Conservation (phyloP, 2,329 filamentous ascomycete species). For the Colletotrichum liaoningense region DNA sequence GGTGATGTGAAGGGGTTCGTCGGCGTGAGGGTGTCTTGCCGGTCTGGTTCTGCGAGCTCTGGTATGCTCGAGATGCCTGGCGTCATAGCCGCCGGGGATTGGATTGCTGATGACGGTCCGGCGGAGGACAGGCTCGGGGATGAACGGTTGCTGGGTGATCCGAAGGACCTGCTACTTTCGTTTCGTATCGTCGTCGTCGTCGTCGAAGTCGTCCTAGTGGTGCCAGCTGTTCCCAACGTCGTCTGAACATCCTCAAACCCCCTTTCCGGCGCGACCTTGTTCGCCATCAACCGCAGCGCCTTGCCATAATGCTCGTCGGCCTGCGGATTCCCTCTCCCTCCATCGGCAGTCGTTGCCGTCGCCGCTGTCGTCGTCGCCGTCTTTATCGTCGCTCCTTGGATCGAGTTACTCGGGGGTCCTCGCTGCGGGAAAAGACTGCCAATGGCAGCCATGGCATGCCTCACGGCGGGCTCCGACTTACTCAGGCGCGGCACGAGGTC, state of each 20-base stretch:
- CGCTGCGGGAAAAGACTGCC: constrained; percentile 47
- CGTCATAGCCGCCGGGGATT: neutral
- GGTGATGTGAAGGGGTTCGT: constrained; percentile 47
- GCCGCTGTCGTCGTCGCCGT: no score
- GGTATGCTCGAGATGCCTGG: neutral
- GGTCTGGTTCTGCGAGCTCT: neutral
- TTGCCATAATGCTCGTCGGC: constrained; percentile 1
- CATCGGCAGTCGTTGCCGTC: neutral
- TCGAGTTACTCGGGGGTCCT: constrained; percentile 47
- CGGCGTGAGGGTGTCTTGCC: neutral
- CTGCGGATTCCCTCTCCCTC: neutral
- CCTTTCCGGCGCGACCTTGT: neutral
- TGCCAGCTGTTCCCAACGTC: neutral
- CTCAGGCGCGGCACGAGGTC: constrained; percentile 58
- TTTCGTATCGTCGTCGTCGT: neutral
- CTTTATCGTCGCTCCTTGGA: constrained; percentile 4
- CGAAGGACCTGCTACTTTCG: neutral
- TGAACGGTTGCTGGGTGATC: constrained; percentile 15
- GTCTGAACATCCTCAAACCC: neutral
- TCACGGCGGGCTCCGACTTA: constrained; percentile 56
- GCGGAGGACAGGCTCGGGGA: constrained; percentile 8
- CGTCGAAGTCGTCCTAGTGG: neutral
- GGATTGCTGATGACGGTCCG: neutral
- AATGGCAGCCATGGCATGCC: constrained; percentile 62
- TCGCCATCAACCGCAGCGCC: neutral